Base-by-base conservation (phyloP, 2,329 filamentous ascomycete species). In the Rhynchosporium graminicola region DNA sequence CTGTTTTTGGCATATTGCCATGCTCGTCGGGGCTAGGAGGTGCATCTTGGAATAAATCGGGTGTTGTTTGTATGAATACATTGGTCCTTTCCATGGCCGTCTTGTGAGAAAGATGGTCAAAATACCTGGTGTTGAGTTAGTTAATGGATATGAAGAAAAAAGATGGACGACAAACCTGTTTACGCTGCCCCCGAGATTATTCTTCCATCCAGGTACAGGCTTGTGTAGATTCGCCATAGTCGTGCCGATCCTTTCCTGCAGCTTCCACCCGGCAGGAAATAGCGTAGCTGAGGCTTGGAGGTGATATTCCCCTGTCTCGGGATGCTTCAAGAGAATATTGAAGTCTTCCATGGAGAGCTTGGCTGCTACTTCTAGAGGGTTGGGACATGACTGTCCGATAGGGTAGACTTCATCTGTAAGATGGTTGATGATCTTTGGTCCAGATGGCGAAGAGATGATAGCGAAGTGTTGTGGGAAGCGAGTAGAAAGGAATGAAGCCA, bases 181-280 rank as follows among this genome's bases (percentile, higher is more conserved):
- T 26, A 79, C 78, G 29, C 74, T 76, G 43, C 72, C 72, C 8
- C 75, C 75, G 15, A 78, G 73, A 64, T 78, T 78, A 69, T 80
- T 75, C 46, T 82, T 76, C 82, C 82, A 83, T 12, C 78, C 69
- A 1, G 79, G 77, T 3, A 83, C 78, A 1, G 78, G 77, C 3
- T 71, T 73, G 61, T 82, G 79, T 58, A 83, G 74, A 47, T 76
- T 74, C 20, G 78, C 76, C 63, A 83, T 77, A 1, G 77, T 78
- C 68, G 75, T 80, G 29, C 80, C 81, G 50, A 83, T 80, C 31
- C 80, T 76, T 50, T 79, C 74, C 45, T 77, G 71, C 12, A 83
- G 75, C 28, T 77, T 77, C 80, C 80, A 83, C 7, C 82, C 82
- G 0, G 80, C 78, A 1, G 81, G 82, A 65, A 83, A 83, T 4